These are phyloP conservation scores for Monosporascus sp. DNA, from an alignment of 2,329 filamentous ascomycete species.

Conservation along the genomic window DNA sequence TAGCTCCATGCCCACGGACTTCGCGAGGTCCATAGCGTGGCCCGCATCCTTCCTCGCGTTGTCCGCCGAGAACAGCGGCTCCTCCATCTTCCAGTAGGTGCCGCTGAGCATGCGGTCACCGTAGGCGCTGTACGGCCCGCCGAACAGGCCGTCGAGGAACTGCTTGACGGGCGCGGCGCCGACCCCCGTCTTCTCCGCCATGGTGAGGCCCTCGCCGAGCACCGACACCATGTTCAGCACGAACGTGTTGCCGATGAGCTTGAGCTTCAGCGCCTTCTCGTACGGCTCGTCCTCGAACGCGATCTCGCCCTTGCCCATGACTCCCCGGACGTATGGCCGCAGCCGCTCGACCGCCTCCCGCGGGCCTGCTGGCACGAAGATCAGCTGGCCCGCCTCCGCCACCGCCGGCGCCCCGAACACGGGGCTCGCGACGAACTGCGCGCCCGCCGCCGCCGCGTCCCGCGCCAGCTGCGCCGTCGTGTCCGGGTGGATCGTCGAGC, in stretches of 20 bases:
- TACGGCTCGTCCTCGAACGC: conserved; percentile 25
- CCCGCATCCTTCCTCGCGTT: conserved; percentile 76
- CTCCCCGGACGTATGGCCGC: conserved; percentile 59
- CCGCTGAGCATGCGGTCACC: conserved; percentile 67
- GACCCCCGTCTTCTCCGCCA: conserved; percentile 76
- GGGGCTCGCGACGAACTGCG: conserved; percentile 68
- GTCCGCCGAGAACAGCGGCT: conserved; percentile 78
- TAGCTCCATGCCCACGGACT: conserved; percentile 55
- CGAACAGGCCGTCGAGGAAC: conserved; percentile 69
- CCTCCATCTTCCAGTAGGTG: conserved; percentile 69
- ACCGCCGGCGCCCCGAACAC: conserved; percentile 59
- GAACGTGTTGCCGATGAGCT: conserved; percentile 84
- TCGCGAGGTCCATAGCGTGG: conserved; percentile 66
- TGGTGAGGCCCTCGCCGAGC: conserved; percentile 69
- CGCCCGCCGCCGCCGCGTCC: conserved; percentile 52
- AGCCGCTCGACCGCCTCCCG: conserved; percentile 51
- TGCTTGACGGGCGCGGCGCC: conserved; percentile 64
- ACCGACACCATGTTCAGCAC: conserved; percentile 77
- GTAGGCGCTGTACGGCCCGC: conserved; percentile 70
- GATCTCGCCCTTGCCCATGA: conserved; percentile 59
- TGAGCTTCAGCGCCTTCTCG: conserved; percentile 60
- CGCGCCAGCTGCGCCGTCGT: conserved; percentile 64
- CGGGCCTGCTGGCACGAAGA: conserved; percentile 62
- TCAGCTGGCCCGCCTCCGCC: conserved; percentile 57
- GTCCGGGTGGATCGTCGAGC: conserved; percentile 81